These are phyloP conservation scores for Fusarium robinianum DNA, from an alignment of 2,329 filamentous ascomycete species.

Conservation along the genomic window DNA sequence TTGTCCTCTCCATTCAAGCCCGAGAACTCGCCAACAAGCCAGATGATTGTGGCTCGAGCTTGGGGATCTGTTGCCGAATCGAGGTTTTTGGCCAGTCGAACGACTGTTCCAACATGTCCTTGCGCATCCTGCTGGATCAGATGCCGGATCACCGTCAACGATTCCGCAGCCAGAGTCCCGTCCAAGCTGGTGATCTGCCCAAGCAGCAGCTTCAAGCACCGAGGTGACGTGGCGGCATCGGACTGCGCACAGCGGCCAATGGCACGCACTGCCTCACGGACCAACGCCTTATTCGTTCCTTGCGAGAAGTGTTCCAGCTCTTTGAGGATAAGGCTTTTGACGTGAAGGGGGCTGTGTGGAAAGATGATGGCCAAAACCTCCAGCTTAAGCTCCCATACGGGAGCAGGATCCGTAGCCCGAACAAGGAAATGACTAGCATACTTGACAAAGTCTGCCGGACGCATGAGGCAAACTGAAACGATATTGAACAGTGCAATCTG, in stretches of 20 bases:
- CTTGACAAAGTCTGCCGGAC: constrained; percentile 80
- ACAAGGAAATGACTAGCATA: constrained; percentile 91
- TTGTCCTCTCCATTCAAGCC: constrained; percentile 80
- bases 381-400: constrained; percentile 89
- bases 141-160: constrained; percentile 91
- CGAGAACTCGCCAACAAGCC: constrained; percentile 94
- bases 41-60: constrained; percentile 92
- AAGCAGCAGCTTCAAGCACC: constrained; percentile 82
- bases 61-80: constrained; percentile 86
- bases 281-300: constrained; percentile 71
- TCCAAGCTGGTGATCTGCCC: constrained; percentile 88
- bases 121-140: constrained; percentile 89
- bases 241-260: constrained; percentile 92
- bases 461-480: constrained; percentile 81
- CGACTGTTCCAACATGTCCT: constrained; percentile 81
- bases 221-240: constrained; percentile 69
- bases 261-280: constrained; percentile 86
- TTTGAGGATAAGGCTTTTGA: constrained; percentile 85
- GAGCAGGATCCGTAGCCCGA: constrained; percentile 74
- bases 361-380: constrained; percentile 92
- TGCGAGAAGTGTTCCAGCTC: constrained; percentile 93
- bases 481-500: constrained; percentile 93
- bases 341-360: constrained; percentile 73
- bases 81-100: constrained; percentile 86
- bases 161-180: constrained; percentile 86